Conservation (phyloP, 78 protist species). For the Mastigamoeba balamuthi region DNA sequence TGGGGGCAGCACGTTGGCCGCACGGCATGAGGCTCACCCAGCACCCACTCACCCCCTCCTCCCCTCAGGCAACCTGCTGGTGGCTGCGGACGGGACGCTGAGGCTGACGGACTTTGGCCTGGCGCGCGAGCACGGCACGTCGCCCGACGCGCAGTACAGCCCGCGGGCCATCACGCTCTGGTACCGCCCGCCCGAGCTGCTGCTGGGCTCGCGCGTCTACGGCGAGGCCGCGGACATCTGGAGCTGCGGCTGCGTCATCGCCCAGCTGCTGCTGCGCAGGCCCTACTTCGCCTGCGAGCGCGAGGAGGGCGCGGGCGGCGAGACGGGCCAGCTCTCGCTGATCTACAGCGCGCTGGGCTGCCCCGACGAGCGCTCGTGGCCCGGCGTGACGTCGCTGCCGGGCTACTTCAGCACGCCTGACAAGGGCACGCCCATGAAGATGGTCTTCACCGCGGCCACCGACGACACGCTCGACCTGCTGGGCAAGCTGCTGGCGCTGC, state of each 20-base stretch:
- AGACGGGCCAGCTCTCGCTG: no score
- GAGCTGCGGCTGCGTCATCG: constrained; percentile 93
- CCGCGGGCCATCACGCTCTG: constrained; percentile 73
- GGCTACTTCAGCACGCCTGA: constrained; percentile 59
- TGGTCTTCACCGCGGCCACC: no score
- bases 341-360: constrained; percentile 83
- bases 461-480: no score
- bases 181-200: constrained; percentile 95
- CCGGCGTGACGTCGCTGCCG: constrained; percentile 71
- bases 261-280: no score
- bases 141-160: constrained; percentile 78
- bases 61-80: constrained; percentile 4
- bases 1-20: no score
- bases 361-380: constrained; percentile 79
- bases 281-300: no score
- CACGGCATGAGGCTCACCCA: no score
- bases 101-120: constrained; percentile 98
- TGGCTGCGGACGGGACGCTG: constrained; percentile 19
- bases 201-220: constrained; percentile 83
- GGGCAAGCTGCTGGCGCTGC: constrained; percentile 64
- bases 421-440: not conserved
- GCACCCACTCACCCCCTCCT: no score
- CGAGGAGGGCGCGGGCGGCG: no score
- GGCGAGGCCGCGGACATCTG: constrained; percentile 93
- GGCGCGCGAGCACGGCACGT: constrained; percentile 89